phyloP scores from a whole-genome alignment of 805 yeast genomes.

The Lachancea quebecensis region DNA sequence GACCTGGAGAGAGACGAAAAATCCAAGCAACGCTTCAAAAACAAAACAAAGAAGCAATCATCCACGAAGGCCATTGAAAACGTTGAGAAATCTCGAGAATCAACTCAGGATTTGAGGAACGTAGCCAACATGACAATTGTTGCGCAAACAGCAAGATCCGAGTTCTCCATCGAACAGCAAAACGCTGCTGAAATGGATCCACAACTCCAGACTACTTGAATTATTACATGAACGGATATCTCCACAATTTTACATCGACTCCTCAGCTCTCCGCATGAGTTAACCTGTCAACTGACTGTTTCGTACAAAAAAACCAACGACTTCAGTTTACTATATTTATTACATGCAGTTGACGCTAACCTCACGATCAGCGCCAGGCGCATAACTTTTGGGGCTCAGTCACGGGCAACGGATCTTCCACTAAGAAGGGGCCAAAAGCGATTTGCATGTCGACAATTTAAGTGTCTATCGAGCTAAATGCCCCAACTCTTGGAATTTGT shows the following conservation, averaged over 20 bases:
- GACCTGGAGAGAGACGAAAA: conserved; percentile 55
- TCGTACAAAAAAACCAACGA: background rate
- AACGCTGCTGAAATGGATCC: background rate
- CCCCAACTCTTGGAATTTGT: too few relatives aligned
- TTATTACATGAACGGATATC: too few relatives aligned
- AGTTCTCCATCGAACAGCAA: background rate
- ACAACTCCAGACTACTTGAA: background rate
- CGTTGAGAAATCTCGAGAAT: background rate
- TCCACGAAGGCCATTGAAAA: background rate
- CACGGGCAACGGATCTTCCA: conserved; percentile 4
- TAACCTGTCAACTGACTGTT: background rate
- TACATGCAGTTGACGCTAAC: background rate
- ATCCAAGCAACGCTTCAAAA: conserved; percentile 25
- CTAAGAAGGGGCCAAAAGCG: conserved; percentile 1
- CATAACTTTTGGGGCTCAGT: conserved; percentile 4
- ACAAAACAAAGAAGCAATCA: background rate
- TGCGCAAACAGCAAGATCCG: background rate
- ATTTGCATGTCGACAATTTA: background rate
- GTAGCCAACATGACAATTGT: conserved; percentile 1
- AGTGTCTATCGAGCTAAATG: background rate
- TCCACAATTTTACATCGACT: too few relatives aligned
- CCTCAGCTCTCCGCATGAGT: too few relatives aligned
- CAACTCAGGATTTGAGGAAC: background rate
- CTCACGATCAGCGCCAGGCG: background rate
- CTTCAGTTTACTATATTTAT: background rate